phyloP scores from a whole-genome alignment of 208 protist genomes.

The Acanthamoeba lenticulata region DNA sequence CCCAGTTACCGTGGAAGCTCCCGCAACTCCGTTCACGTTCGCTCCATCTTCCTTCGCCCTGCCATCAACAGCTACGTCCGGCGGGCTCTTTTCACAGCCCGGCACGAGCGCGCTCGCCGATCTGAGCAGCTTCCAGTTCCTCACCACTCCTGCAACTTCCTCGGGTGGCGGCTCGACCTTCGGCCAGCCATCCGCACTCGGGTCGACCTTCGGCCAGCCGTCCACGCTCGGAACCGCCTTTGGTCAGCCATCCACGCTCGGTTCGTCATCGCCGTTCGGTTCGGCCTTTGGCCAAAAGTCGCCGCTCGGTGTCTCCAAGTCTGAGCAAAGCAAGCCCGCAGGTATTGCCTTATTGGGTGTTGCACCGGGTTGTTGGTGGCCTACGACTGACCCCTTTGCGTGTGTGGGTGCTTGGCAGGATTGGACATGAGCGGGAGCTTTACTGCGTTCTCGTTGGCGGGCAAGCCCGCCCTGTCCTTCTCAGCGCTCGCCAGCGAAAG shows the following conservation, averaged over 20 bases:
- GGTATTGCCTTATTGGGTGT: background rate
- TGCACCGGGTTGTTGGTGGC: no score
- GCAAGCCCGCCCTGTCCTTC: slow-evolving; percentile 2
- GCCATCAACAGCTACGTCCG: background rate
- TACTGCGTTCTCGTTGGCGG: background rate
- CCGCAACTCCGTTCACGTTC: background rate
- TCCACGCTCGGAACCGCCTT: background rate
- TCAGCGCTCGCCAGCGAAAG: background rate
- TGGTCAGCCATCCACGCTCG: background rate
- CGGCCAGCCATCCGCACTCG: background rate
- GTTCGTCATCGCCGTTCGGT: background rate
- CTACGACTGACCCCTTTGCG: no score
- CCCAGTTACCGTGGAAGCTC: no score
- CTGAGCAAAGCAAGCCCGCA: background rate
- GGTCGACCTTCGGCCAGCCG: background rate
- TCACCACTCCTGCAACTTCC: background rate
- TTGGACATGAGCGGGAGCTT: background rate
- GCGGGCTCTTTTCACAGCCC: background rate
- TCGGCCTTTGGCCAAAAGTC: background rate
- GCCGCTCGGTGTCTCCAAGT: background rate
- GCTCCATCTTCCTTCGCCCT: background rate
- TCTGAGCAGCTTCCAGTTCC: no score
- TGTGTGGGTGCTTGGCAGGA: no score
- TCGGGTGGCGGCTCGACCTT: background rate
- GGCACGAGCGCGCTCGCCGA: background rate